Evolutionary conservation across 805 yeast species (phyloP).

Genomic region (Saturnispora bothae): DNA sequence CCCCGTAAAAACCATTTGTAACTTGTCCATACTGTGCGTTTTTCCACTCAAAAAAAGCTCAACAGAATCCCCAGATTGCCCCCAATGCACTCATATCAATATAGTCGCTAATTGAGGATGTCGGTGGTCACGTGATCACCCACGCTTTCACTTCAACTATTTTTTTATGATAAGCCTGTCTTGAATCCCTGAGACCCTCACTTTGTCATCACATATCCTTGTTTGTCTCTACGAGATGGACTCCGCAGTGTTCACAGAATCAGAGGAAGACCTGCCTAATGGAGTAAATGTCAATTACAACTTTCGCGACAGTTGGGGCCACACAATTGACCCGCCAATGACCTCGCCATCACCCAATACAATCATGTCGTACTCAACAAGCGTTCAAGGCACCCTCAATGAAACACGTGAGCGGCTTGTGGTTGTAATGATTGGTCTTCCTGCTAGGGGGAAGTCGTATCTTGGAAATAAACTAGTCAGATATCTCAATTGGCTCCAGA

Average conservation of each 20-base stretch:
- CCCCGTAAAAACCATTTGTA: no score
- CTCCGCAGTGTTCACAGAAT: constrained; percentile 1
- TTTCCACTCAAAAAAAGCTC: no score
- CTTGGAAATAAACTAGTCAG: constrained; percentile 85
- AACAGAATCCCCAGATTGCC: no score
- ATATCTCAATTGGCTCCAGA: constrained; percentile 89
- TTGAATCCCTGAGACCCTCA: no score
- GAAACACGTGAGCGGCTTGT: constrained; percentile 61
- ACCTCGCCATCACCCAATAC: constrained; percentile 23
- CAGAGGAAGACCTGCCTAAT: not conserved
- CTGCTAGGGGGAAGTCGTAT: constrained; percentile 92
- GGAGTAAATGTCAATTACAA: constrained; percentile 3
- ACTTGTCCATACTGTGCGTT: no score
- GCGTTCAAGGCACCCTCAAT: constrained; percentile 65
- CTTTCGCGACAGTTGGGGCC: not conserved
- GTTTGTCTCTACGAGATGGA: no score
- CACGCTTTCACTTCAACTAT: no score
- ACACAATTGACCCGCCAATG: not conserved
- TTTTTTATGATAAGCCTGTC: no score
- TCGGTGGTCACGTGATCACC: no score
- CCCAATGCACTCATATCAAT: no score
- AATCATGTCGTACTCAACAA: constrained; percentile 49
- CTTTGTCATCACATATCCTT: no score
- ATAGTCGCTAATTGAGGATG: no score
- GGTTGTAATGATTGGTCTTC: constrained; percentile 92